Evolutionary conservation across 441 rosid genomes (phyloP).

Genomic region (Biscutella auriculata): DNA sequence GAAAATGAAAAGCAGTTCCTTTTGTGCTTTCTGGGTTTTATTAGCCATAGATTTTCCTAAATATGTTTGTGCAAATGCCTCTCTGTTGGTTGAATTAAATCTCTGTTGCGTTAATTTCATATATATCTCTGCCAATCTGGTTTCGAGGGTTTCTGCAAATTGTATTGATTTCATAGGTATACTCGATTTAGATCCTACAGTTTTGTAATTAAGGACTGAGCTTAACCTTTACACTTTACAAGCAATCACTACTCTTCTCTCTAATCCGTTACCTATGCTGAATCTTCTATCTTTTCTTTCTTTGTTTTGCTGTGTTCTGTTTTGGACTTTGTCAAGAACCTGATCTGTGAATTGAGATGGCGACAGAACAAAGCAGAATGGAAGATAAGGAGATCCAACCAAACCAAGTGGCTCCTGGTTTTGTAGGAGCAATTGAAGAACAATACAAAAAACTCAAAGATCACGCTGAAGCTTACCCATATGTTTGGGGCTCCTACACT

Average conservation of each 20-base stretch:
- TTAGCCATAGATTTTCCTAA: too few species aligned
- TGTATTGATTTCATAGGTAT: too few species aligned
- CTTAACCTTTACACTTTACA: background rate
- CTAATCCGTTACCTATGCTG: background rate
- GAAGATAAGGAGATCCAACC: constrained; percentile 22
- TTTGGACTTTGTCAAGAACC: constrained; percentile 2
- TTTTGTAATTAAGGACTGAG: background rate
- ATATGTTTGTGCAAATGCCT: too few species aligned
- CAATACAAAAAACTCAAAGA: constrained; percentile 57
- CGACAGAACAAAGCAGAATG: constrained; percentile 28
- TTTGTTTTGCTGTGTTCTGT: background rate
- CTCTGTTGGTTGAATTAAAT: too few species aligned
- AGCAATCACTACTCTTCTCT: background rate
- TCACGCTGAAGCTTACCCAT: constrained; percentile 80
- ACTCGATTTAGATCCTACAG: background rate
- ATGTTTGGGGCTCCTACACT: constrained; percentile 79
- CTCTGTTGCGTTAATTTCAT: too few species aligned
- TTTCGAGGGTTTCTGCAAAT: too few species aligned
- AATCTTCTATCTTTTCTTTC: background rate
- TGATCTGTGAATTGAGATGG: constrained; percentile 29
- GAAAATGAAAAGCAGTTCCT: too few species aligned
- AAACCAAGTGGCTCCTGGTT: constrained; percentile 24
- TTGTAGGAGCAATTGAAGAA: constrained; percentile 35
- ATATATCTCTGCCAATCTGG: too few species aligned
- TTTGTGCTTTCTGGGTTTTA: too few species aligned